Evolutionary conservation across 495 filamentous ascomycete genomes (phyloP).

Genomic region (Neurospora hispaniola): DNA sequence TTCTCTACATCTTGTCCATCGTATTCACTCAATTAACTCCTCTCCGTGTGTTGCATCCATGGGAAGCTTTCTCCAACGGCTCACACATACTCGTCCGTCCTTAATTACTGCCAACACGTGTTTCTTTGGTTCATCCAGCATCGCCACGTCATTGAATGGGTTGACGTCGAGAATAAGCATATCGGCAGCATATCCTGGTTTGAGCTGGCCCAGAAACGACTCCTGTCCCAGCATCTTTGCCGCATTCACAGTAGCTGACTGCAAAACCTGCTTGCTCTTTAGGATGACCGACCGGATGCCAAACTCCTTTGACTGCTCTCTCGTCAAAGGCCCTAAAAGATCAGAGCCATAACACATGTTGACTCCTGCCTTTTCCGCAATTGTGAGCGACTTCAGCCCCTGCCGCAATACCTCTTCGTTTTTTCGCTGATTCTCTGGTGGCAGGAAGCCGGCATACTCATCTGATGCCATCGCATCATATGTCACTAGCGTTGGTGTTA

Average conservation of each 20-base stretch:
- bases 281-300: constrained; percentile 33
- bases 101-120: not conserved
- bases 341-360: constrained; percentile 47
- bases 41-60: not conserved
- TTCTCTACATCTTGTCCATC: not conserved
- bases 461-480: constrained; percentile 39
- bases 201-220: constrained; percentile 33
- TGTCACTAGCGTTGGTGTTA: constrained; percentile 44
- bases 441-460: constrained; percentile 32
- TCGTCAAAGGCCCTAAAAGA: constrained; percentile 37
- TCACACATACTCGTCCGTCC: not conserved
- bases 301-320: constrained; percentile 42
- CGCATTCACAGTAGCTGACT: constrained; percentile 41
- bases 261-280: constrained; percentile 32
- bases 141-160: not conserved
- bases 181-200: not conserved
- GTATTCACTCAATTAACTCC: not conserved
- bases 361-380: constrained; percentile 37
- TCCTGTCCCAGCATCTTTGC: constrained; percentile 36
- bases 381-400: constrained; percentile 33
- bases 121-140: not conserved
- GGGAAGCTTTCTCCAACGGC: not conserved
- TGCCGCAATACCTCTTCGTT: constrained; percentile 35
- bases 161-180: not conserved
- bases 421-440: constrained; percentile 30